These are phyloP conservation scores for Kockiozyma suomiensis DNA, from an alignment of 805 yeast species.

Conservation along the genomic window DNA sequence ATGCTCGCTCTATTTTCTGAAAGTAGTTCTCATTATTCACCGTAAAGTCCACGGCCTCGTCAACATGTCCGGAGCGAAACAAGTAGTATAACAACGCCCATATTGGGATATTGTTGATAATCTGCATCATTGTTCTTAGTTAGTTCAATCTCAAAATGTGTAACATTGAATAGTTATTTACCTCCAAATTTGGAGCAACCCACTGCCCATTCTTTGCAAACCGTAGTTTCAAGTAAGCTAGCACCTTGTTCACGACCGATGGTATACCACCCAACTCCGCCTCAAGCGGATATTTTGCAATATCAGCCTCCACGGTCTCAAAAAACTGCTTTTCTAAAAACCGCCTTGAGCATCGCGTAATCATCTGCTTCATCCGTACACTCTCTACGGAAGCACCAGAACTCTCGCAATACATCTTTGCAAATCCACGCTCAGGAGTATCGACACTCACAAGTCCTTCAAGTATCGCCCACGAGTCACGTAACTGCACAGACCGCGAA, in stretches of 20 bases:
- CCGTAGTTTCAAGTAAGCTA: constrained; percentile 58
- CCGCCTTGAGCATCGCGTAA: constrained; percentile 57
- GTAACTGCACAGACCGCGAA: constrained; percentile 66
- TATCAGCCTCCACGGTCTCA: constrained; percentile 68
- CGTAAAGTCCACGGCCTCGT: constrained; percentile 76
- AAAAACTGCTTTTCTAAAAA: constrained; percentile 78
- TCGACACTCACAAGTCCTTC: constrained; percentile 47
- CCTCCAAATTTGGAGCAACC: constrained; percentile 56
- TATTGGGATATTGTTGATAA: constrained; percentile 83
- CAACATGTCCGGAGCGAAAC: constrained; percentile 76
- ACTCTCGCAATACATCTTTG: constrained; percentile 40
- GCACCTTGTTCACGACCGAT: constrained; percentile 69
- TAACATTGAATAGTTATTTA: too few species aligned
- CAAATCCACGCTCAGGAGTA: constrained; percentile 42
- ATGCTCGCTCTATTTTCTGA: constrained; percentile 81
- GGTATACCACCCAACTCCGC: constrained; percentile 67
- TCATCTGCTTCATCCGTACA: constrained; percentile 44
- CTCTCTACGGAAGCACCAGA: constrained; percentile 41
- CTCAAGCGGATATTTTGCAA: constrained; percentile 52
- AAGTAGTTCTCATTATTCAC: constrained; percentile 67
- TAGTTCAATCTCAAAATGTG: too few species aligned
- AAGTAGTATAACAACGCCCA: constrained; percentile 91
- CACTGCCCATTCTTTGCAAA: constrained; percentile 51
- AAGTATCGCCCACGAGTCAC: constrained; percentile 74
- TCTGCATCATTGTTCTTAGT: constrained; percentile 29